Evolutionary conservation across 1,284 basidiomycete genomes (phyloP).

Genomic region (Heterobasidion occidentale): DNA sequence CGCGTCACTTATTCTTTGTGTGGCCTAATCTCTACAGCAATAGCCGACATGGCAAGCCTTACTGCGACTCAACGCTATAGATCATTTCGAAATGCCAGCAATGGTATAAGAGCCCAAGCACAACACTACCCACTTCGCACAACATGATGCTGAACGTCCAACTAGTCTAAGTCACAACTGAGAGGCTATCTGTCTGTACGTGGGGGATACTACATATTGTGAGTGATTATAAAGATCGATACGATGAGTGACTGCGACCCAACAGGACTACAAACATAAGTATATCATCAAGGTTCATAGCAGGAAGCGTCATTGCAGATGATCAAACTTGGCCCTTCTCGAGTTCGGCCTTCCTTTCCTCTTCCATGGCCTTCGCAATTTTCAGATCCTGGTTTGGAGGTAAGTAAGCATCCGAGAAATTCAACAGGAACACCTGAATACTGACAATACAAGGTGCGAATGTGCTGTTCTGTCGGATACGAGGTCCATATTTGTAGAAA

Average conservation of each 20-base stretch:
- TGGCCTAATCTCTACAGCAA: too few species aligned
- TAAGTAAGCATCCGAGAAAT: neutral
- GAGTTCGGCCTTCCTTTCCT: constrained; percentile 11
- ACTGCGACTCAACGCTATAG: too few species aligned
- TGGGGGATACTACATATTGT: neutral
- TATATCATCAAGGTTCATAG: neutral
- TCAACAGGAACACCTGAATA: neutral
- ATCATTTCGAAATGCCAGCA: too few species aligned
- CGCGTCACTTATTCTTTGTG: too few species aligned
- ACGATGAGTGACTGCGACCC: neutral
- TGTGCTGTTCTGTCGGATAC: constrained; percentile 37
- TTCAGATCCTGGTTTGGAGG: constrained; percentile 28
- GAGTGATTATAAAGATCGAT: neutral
- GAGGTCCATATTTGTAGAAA: constrained; percentile 50
- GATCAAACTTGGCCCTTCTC: neutral
- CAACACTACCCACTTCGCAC: too few species aligned
- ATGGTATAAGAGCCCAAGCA: too few species aligned
- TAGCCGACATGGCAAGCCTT: too few species aligned
- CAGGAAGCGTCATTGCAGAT: neutral
- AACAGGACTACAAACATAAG: neutral
- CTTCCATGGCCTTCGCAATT: constrained; percentile 31
- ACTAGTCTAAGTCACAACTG: too few species aligned
- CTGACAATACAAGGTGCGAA: constrained; percentile 47
- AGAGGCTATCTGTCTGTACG: too few species aligned
- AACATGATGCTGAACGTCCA: too few species aligned